A percentile compares a stretch with the other conserved stretches of the same genome.
Conservation (phyloP, 192 early-diverging fungal species). For the Blastocladiella britannica region DNA sequence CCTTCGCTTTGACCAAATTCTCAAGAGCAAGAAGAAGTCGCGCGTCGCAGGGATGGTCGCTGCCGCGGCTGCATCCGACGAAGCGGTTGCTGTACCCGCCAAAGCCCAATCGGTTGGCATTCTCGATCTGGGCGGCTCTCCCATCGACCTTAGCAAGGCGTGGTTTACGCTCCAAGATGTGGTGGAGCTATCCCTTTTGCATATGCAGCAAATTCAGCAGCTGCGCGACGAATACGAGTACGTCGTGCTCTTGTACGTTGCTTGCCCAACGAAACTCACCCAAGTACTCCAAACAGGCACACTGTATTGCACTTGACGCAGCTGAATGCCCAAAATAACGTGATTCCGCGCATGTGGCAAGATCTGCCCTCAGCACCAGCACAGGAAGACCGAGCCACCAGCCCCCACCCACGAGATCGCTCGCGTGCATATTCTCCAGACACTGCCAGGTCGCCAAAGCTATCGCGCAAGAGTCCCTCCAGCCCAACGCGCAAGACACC, state of each 20-base stretch:
- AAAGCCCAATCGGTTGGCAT: not conserved
- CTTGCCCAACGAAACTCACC: not conserved
- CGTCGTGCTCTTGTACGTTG: not conserved
- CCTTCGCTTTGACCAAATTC: not conserved
- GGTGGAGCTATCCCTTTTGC: conserved; percentile 35
- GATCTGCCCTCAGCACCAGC: not conserved
- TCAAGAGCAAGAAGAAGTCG: too few relatives aligned
- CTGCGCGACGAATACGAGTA: conserved; percentile 31
- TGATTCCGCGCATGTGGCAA: not conserved
- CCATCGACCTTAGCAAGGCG: conserved; percentile 4
- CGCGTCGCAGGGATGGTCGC: too few relatives aligned
- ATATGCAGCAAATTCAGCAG: conserved; percentile 35
- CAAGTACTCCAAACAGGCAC: not conserved
- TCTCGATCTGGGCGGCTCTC: too few relatives aligned
- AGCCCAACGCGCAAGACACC: not conserved
- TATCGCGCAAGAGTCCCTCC: too few relatives aligned
- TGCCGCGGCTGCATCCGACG: too few relatives aligned
- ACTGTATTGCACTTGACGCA: not conserved
- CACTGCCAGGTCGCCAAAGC: too few relatives aligned
- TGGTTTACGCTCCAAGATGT: conserved; percentile 31
- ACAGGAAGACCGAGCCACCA: not conserved
- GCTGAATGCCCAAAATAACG: not conserved
- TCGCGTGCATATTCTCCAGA: too few relatives aligned
- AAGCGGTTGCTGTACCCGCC: not conserved
- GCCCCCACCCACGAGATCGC: too few relatives aligned